These are phyloP conservation scores for Teunomyces tritomae DNA, from an alignment of 805 yeast species.

Conservation along the genomic window DNA sequence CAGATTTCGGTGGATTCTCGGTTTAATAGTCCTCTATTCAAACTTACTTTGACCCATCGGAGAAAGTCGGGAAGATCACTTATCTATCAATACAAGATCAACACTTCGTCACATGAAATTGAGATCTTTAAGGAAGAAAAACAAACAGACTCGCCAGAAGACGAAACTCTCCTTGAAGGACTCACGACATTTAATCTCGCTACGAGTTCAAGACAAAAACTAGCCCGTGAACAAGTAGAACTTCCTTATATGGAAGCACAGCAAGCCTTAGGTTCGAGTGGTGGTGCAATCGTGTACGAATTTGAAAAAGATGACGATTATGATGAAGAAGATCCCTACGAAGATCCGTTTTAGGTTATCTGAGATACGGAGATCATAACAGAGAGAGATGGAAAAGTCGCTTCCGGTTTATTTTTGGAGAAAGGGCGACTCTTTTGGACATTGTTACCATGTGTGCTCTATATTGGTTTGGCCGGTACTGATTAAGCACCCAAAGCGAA, in stretches of 20 bases:
- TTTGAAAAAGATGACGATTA: conserved; percentile 96
- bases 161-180: conserved; percentile 55
- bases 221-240: conserved; percentile 81
- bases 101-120: conserved; percentile 46
- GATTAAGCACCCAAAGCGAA: too few species aligned
- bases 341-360: conserved; percentile 75
- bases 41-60: conserved; percentile 57
- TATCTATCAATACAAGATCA: conserved; percentile 51
- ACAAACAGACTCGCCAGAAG: conserved; percentile 27
- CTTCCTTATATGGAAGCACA: conserved; percentile 93
- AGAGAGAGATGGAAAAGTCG: too few species aligned
- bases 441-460: too few species aligned
- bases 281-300: conserved; percentile 95
- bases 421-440: too few species aligned
- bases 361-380: background rate
- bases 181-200: conserved; percentile 86
- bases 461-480: too few species aligned
- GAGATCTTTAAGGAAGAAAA: conserved; percentile 19
- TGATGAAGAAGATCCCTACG: conserved; percentile 97
- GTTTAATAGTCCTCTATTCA: conserved; percentile 47
- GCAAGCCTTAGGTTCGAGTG: conserved; percentile 51
- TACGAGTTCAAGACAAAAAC: conserved; percentile 70
- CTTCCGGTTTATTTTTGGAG: too few species aligned
- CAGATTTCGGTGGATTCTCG: conserved; percentile 45
- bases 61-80: conserved; percentile 84